phyloP scores from a whole-genome alignment of 345 rosid species.

The Lumnitzera littorea region DNA sequence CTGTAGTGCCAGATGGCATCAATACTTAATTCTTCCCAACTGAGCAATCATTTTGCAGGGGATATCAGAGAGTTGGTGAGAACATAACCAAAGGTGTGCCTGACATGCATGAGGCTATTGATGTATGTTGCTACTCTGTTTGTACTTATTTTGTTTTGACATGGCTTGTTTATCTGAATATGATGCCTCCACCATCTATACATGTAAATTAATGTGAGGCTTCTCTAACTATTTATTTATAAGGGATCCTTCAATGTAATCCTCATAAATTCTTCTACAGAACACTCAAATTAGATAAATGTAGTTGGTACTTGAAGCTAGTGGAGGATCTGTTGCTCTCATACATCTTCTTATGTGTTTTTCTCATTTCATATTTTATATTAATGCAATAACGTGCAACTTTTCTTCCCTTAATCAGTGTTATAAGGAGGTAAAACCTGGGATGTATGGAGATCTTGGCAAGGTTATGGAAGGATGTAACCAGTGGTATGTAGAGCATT shows the following conservation, averaged over 20 bases:
- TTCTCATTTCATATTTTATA: neutral
- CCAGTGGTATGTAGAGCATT: slow-evolving; percentile 47
- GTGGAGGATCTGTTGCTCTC: too few species aligned
- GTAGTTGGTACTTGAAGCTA: too few species aligned
- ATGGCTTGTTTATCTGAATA: too few species aligned
- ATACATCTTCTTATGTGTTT: neutral
- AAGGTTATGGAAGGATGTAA: slow-evolving; percentile 74
- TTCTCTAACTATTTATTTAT: slow-evolving; percentile 1
- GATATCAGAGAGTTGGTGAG: slow-evolving; percentile 75
- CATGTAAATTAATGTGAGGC: neutral
- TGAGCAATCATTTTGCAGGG: slow-evolving; percentile 37
- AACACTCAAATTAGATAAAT: too few species aligned
- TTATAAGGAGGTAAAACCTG: slow-evolving; percentile 59
- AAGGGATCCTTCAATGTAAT: too few species aligned
- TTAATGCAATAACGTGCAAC: neutral
- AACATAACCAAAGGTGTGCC: slow-evolving; percentile 78
- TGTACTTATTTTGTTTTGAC: too few species aligned
- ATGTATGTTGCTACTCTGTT: slow-evolving; percentile 23
- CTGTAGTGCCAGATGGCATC: too few species aligned
- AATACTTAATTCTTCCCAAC: too few species aligned
- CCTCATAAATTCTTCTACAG: too few species aligned
- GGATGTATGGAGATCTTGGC: slow-evolving; percentile 67
- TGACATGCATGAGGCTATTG: slow-evolving; percentile 81
- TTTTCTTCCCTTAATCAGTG: slow-evolving; percentile 24
- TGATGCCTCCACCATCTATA: too few species aligned